These are phyloP conservation scores for Irpex rosettiformis DNA, from an alignment of 1,284 basidiomycete species.

Conservation along the genomic window DNA sequence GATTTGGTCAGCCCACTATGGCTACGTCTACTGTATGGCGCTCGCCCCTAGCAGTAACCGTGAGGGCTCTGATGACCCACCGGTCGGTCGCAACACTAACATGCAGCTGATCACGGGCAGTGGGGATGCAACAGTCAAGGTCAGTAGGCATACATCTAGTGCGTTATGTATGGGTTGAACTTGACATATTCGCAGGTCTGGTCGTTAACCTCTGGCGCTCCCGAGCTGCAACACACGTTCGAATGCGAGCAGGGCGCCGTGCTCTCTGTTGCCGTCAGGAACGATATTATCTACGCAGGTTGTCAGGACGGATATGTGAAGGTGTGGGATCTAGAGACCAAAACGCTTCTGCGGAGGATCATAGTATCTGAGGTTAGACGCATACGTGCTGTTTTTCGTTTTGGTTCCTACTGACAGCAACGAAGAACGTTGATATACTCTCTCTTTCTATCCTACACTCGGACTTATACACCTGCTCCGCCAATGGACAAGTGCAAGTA, in stretches of 20 bases:
- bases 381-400: not conserved
- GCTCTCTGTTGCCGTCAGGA: conserved; percentile 72
- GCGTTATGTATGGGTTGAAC: not conserved
- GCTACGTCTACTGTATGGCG: conserved; percentile 89
- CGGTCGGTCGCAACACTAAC: conserved; percentile 22
- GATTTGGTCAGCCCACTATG: conserved; percentile 87
- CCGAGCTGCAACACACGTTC: conserved; percentile 55
- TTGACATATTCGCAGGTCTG: conserved; percentile 51
- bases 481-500: conserved; percentile 79
- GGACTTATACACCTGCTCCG: conserved; percentile 81
- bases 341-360: conserved; percentile 81
- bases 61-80: conserved; percentile 33
- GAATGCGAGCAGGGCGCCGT: conserved; percentile 68
- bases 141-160: conserved; percentile 24
- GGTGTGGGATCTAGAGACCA: conserved; percentile 90
- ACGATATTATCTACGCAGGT: conserved; percentile 86
- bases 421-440: conserved; percentile 72
- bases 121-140: conserved; percentile 88
- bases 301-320: conserved; percentile 93
- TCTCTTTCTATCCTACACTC: conserved; percentile 72
- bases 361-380: conserved; percentile 72
- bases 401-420: not conserved
- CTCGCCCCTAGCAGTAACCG: conserved; percentile 42
- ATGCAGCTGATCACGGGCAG: conserved; percentile 78
- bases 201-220: conserved; percentile 52